Evolutionary conservation across 345 rosid species (phyloP).

Genomic region (Euphorbia lathyris): DNA sequence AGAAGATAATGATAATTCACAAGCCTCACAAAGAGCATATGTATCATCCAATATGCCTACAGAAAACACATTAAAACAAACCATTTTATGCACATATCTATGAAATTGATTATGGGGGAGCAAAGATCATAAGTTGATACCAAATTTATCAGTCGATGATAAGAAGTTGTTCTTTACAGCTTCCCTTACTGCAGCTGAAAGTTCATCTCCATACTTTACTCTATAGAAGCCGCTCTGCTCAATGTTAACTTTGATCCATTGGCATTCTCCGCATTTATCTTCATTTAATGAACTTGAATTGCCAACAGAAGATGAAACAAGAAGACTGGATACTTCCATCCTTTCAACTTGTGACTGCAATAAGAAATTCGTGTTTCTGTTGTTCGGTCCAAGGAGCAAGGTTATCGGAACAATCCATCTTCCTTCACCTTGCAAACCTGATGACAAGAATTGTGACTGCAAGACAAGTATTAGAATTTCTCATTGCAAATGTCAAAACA

Average conservation of each 20-base stretch:
- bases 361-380: constrained; percentile 30
- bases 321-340: constrained; percentile 27
- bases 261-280: constrained; percentile 10
- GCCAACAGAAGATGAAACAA: constrained; percentile 16
- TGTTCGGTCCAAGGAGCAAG: constrained; percentile 29
- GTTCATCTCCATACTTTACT: constrained; percentile 35
- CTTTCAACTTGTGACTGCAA: constrained; percentile 30
- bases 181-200: constrained; percentile 29
- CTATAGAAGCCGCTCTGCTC: constrained; percentile 46
- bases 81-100: background rate
- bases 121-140: constrained; percentile 16
- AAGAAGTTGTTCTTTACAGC: constrained; percentile 30
- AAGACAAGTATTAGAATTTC: background rate
- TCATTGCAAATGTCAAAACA: background rate
- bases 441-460: constrained; percentile 34
- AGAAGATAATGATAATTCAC: constrained; percentile 30
- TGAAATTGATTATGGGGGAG: background rate
- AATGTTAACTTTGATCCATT: constrained; percentile 42
- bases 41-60: constrained; percentile 42
- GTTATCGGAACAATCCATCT: constrained; percentile 40
- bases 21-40: constrained; percentile 33
- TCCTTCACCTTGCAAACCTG: constrained; percentile 29
- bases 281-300: constrained; percentile 19
- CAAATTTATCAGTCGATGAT: constrained; percentile 34
- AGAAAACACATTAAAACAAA: background rate